Conservation (phyloP, 768 basidiomycete genomes). For the Leccinum uliginosum region DNA sequence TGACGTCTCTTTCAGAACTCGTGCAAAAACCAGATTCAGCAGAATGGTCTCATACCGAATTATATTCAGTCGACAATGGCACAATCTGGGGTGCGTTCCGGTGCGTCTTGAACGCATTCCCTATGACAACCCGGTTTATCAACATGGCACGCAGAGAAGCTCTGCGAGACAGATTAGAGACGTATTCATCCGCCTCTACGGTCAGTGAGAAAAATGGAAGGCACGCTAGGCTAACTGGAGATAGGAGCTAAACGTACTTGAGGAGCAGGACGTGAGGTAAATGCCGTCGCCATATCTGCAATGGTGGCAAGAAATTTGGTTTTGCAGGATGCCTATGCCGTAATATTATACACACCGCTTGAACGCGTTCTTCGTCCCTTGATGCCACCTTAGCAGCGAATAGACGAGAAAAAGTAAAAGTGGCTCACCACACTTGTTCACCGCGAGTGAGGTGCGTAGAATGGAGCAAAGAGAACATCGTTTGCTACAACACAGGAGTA, state of each 20-base stretch:
- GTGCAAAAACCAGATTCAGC: background rate
- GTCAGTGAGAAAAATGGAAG: constrained; percentile 7
- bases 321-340: background rate
- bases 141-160: constrained; percentile 11
- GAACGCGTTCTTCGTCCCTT: constrained; percentile 14
- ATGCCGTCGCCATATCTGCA: constrained; percentile 12
- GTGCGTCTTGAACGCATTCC: constrained; percentile 8
- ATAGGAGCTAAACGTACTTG: constrained; percentile 6
- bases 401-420: background rate
- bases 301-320: background rate
- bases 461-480: constrained; percentile 13
- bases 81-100: constrained; percentile 11
- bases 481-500: constrained; percentile 4
- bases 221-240: background rate
- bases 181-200: constrained; percentile 14
- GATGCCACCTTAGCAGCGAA: background rate
- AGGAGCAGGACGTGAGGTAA: constrained; percentile 13
- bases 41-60: constrained; percentile 3
- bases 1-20: background rate
- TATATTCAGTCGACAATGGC: constrained; percentile 3
- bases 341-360: constrained; percentile 9
- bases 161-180: constrained; percentile 11
- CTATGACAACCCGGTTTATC: constrained; percentile 5
- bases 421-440: constrained; percentile 9
- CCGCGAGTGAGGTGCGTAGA: constrained; percentile 10